A percentile compares a stretch with the other conserved stretches of the same genome.
Conservation (phyloP, 164 flowering plant genomes). For the Nelumbo lutea region DNA sequence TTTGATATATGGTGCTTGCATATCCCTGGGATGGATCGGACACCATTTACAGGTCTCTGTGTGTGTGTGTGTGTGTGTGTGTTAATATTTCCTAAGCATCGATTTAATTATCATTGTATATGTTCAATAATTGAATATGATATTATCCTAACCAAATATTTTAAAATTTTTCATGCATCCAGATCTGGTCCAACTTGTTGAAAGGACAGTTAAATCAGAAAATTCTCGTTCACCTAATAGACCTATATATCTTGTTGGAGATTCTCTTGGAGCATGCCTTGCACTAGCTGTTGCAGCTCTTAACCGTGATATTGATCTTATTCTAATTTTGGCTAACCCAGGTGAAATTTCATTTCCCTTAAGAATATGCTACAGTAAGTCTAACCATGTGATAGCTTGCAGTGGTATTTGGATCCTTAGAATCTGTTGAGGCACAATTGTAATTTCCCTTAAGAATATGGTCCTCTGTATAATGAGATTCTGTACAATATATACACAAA, state of each 20-base stretch:
- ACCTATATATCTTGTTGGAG: slow-evolving; percentile 76
- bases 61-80: no score
- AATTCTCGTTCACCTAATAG: slow-evolving; percentile 30
- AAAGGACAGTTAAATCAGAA: slow-evolving; percentile 45
- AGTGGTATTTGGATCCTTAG: neutral
- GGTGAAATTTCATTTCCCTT: slow-evolving; percentile 27
- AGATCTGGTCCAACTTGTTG: slow-evolving; percentile 59
- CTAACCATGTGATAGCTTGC: neutral
- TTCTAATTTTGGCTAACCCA: slow-evolving; percentile 65
- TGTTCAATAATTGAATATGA: no score
- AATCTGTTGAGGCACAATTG: neutral
- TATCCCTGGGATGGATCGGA: slow-evolving; percentile 51
- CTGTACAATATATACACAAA: no score
- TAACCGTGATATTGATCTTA: slow-evolving; percentile 57
- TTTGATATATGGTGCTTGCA: slow-evolving; percentile 66
- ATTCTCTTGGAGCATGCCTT: slow-evolving; percentile 70
- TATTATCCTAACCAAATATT: neutral
- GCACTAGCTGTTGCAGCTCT: slow-evolving; percentile 70
- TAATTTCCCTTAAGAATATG: no score
- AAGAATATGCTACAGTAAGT: neutral
- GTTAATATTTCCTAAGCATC: no score
- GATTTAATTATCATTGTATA: no score
- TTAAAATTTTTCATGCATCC: slow-evolving; percentile 11
- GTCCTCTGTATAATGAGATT: no score
- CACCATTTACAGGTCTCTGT: slow-evolving; percentile 49